Base-by-base conservation (phyloP, 2,329 filamentous ascomycete species). In the Fusarium verrucosum region DNA sequence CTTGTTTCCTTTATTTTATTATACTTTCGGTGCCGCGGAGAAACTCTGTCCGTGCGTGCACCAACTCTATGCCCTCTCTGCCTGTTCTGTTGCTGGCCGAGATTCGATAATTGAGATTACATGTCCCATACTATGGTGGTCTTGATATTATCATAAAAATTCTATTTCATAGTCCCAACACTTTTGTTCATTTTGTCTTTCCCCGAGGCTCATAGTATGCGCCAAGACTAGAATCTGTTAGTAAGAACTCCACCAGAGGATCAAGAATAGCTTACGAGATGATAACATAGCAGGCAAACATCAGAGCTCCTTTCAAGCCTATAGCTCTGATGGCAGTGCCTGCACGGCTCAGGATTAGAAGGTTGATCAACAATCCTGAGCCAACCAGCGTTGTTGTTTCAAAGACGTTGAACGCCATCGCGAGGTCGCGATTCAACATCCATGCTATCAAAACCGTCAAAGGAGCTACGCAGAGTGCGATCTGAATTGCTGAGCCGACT, bases 381-480 rank as follows among this genome's bases (percentile, higher is more conserved):
- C 90, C 85, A 70, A 92, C 89, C 70, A 92, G 83, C 33, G 88
- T 87, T 19, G 91, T 87, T 1, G 89, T 92, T 78, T 92, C 90
- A 72, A 92, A 92, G 32, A 88, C 83, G 68, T 89, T 89, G 76
- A 92, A 92, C 66, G 90, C 89, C 44, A 92, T 81, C n/a, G 85
- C 81, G 74, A 88, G 82, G 19, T 86, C 81, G 35, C 81, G 81
- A 13, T 78, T 72, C 66, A 88, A 76, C 60, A 79, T 78, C 86
- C 86, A 89, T 14, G 84, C 85, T 10, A 87, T 81, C 4, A 88
- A 76, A 13, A 89, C 83, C 4, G 87, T 82, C 38, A 88, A 74
- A 0, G 86, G 87, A 1, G 85, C 85, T 3, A 89, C 82, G 60
- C 87, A 86, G 1, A 89, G 77, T 0, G 85, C 82, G 49, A 89